Conservation (phyloP, 805 yeast genomes). For the Lachancea cidri region DNA sequence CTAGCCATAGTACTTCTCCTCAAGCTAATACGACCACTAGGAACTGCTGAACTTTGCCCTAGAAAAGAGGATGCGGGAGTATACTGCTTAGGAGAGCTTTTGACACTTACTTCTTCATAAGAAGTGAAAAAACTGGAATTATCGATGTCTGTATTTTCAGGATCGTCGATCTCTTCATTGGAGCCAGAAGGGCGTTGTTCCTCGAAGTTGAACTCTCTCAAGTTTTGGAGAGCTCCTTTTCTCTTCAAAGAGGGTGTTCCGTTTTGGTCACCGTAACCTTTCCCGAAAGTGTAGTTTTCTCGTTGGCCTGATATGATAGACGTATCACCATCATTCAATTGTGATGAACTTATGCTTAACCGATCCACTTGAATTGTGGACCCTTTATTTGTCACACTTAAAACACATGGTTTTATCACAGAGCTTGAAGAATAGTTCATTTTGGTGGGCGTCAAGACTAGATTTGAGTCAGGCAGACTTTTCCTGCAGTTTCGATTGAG, state of each 20-base stretch:
- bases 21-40: conserved; percentile 32
- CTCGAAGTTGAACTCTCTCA: conserved; percentile 42
- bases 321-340: too few species aligned
- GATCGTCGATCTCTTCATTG: conserved; percentile 2
- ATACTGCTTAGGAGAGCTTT: background rate
- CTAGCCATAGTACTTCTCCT: conserved; percentile 1
- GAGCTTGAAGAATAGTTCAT: too few species aligned
- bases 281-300: background rate
- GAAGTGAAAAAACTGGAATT: conserved; percentile 27
- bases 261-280: background rate
- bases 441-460: conserved; percentile 2
- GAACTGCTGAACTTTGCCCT: conserved; percentile 19
- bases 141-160: conserved; percentile 24
- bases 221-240: conserved; percentile 45
- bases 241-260: conserved; percentile 36
- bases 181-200: background rate
- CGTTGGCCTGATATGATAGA: too few species aligned
- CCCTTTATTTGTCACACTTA: background rate
- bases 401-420: too few species aligned
- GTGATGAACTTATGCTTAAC: background rate
- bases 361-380: background rate
- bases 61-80: conserved; percentile 3
- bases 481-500: background rate
- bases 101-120: conserved; percentile 15
- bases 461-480: background rate